These are phyloP conservation scores for Sporothrix brunneoviolacea DNA, from an alignment of 2,329 filamentous ascomycete species.

Conservation along the genomic window DNA sequence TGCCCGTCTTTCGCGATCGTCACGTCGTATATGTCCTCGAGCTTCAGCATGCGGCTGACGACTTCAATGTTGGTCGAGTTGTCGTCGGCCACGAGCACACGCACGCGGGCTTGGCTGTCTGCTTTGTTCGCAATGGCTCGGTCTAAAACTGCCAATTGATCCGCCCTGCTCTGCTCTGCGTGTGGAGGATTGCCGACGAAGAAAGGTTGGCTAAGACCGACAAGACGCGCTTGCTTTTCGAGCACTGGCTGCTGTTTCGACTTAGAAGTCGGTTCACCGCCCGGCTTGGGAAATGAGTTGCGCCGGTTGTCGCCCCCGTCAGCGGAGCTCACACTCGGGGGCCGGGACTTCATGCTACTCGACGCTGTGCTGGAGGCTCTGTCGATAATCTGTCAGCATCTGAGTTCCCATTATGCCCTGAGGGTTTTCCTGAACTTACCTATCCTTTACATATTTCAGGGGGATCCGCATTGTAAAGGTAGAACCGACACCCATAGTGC, in stretches of 20 bases:
- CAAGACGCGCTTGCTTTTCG: constrained; percentile 67
- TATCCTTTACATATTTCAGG: constrained; percentile 65
- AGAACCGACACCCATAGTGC: constrained; percentile 66
- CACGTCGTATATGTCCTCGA: constrained; percentile 78
- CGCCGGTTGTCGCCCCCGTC: constrained; percentile 32
- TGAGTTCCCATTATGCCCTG: too few species aligned
- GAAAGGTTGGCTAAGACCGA: constrained; percentile 78
- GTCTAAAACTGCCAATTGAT: constrained; percentile 60
- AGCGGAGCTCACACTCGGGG: constrained; percentile 38
- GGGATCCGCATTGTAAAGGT: constrained; percentile 80
- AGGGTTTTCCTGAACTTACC: too few species aligned
- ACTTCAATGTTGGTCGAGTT: constrained; percentile 53
- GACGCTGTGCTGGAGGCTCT: constrained; percentile 49
- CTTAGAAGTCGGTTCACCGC: constrained; percentile 18
- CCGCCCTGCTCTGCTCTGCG: constrained; percentile 37
- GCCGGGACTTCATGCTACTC: constrained; percentile 45
- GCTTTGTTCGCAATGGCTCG: constrained; percentile 57
- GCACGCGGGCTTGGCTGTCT: constrained; percentile 52
- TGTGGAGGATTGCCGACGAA: constrained; percentile 46
- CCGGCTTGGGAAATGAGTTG: constrained; percentile 23
- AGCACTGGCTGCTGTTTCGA: constrained; percentile 34
- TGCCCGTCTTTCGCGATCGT: constrained; percentile 81
- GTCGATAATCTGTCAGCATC: not conserved
- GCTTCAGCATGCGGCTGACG: constrained; percentile 59
- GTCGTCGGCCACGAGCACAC: constrained; percentile 77